Base-by-base conservation (phyloP, 441 rosid genomes). In the Rhodomyrtus psidioides region DNA sequence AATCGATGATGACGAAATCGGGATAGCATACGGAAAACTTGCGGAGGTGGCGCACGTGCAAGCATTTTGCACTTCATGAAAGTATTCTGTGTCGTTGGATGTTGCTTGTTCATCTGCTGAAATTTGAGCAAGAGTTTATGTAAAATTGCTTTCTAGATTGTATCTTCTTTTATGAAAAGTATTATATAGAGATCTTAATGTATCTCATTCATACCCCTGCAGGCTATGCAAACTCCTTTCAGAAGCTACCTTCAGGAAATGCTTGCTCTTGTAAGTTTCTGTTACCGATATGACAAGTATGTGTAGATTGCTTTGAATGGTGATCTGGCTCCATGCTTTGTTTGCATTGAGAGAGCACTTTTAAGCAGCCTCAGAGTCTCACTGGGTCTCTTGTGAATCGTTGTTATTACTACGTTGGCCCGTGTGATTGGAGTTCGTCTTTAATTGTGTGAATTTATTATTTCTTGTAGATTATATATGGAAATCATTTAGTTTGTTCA, bases 171-270 rank as follows among this genome's bases (percentile, higher is more conserved):
- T 62, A 1, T 30, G 9, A 4, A 30, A 62, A 17, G 4, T 30
- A 62, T 0, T 62, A 4, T 30, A 30, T 30, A 1, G 75, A 62
- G 39, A 62, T 70, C 5, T 39, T 39, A 21, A 39, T 21, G 79
- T 39, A 23, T 6, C 79, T 39, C 9, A 2, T 21, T 70, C n/a
- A 10, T 70, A 17, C 9, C 16, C 5, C n/a, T 70, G 79, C 79
- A 70, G 79, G 79, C 79, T 70, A 70, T 82, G 89, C 89, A 87
- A 8, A 87, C 89, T 62, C 89, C 89, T 26, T 87, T 87, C 81
- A 83, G 87, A 79, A 56, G 84, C 83, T 87, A 87, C 76, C 89
- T 87, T 56, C 85, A 85, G 49, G 87, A 87, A 4, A 87, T 87
- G 89, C 79, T 87, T 15, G 85, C 85, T 39, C 85, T 87, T 70